A percentile compares a stretch with the other conserved stretches of the same genome.
These are phyloP conservation scores for Withania somnifera DNA, from an alignment of 305 asterid species.

Conservation along the genomic window DNA sequence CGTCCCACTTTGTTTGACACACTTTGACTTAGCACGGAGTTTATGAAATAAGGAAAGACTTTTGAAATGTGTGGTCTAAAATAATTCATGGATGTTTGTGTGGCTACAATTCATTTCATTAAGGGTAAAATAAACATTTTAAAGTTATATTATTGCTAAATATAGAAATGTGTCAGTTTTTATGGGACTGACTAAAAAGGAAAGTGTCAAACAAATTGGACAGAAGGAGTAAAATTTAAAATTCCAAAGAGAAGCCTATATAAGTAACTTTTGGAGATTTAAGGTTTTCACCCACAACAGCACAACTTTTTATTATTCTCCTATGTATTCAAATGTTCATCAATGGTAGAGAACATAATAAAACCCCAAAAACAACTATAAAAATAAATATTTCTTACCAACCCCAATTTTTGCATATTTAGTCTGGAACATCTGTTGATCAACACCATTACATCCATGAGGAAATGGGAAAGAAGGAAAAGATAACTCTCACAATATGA, in stretches of 20 bases:
- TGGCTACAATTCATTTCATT: too few species aligned
- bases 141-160: too few species aligned
- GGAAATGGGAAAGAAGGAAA: neutral
- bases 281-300: neutral
- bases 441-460: constrained; percentile 11
- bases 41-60: too few species aligned
- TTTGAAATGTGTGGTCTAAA: too few species aligned
- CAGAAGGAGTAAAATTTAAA: too few species aligned
- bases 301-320: neutral
- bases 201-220: too few species aligned
- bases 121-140: too few species aligned
- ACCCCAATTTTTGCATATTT: constrained; percentile 91
- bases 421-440: constrained; percentile 72
- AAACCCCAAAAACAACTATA: neutral
- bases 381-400: constrained; percentile 39
- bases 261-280: neutral
- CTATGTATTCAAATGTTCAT: neutral
- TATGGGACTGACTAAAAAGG: too few species aligned
- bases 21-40: too few species aligned
- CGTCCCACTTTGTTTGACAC: too few species aligned
- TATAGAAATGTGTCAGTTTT: too few species aligned
- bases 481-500: neutral
- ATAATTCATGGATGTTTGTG: too few species aligned
- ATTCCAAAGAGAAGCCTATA: neutral
- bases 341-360: neutral